phyloP scores from a whole-genome alignment of 768 basidiomycete species.

The Steccherinum ochraceum region DNA sequence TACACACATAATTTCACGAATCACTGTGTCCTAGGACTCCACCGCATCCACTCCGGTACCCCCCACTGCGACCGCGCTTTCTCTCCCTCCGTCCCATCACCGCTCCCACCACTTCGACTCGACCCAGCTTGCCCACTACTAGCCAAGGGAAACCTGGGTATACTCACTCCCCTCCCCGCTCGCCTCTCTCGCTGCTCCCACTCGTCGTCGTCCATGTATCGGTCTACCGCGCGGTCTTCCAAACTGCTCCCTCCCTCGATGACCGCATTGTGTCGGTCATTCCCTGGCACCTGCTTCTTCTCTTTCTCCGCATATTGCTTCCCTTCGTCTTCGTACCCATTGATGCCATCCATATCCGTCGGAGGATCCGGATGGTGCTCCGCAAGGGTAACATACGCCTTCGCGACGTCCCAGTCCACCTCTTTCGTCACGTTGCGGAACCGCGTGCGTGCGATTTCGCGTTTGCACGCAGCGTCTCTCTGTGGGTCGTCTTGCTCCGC shows the following conservation, averaged over 20 bases:
- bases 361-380: slow-evolving; percentile 26
- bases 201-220: slow-evolving; percentile 62
- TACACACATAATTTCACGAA: too few relatives aligned
- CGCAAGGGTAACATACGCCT: slow-evolving; percentile 65
- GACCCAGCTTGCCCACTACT: too few relatives aligned
- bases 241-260: slow-evolving; percentile 14
- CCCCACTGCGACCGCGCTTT: neutral
- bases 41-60: neutral
- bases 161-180: slow-evolving; percentile 21
- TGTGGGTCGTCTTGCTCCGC: slow-evolving; percentile 26
- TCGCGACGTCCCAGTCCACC: slow-evolving; percentile 58
- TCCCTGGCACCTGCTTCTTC: slow-evolving; percentile 9
- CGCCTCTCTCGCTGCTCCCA: slow-evolving; percentile 48
- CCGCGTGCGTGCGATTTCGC: slow-evolving; percentile 15
- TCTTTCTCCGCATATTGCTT: slow-evolving; percentile 20
- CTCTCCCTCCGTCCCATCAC: neutral
- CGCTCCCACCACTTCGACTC: neutral
- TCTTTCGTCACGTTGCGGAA: slow-evolving; percentile 43
- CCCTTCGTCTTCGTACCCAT: slow-evolving; percentile 10
- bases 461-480: slow-evolving; percentile 36
- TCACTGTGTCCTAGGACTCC: neutral
- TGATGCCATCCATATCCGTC: slow-evolving; percentile 8
- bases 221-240: slow-evolving; percentile 47
- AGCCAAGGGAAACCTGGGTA: slow-evolving; percentile 17
- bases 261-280: neutral